A percentile compares a stretch with the other conserved stretches of the same genome.
These are phyloP conservation scores for Calonectria pauciramosa DNA, from an alignment of 2,329 filamentous ascomycete species.

Conservation along the genomic window DNA sequence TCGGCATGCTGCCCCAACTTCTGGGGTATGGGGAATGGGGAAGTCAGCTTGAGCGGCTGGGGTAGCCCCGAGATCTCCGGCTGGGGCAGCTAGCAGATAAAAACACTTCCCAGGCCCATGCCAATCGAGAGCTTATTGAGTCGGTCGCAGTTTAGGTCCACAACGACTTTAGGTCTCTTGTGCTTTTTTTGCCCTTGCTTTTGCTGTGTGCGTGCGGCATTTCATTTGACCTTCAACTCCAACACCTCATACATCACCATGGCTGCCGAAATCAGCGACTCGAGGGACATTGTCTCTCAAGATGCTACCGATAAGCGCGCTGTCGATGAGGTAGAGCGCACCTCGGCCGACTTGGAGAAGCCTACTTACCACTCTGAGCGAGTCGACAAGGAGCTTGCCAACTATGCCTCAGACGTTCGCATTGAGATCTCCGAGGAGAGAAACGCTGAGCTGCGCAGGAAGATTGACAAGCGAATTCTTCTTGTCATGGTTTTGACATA, in stretches of 20 bases:
- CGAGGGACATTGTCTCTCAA: slow-evolving; percentile 12
- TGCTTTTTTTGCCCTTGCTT: not conserved
- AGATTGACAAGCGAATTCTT: slow-evolving; percentile 78
- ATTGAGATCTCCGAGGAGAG: slow-evolving; percentile 72
- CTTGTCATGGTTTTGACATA: slow-evolving; percentile 81
- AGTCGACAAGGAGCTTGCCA: slow-evolving; percentile 77
- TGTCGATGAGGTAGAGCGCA: slow-evolving; percentile 45
- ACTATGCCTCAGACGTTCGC: slow-evolving; percentile 69
- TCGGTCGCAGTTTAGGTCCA: not conserved
- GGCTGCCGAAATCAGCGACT: slow-evolving; percentile 5
- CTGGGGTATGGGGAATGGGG: slow-evolving; percentile 26
- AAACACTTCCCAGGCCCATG: slow-evolving; percentile 6
- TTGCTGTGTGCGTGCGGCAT: not conserved
- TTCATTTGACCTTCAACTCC: not conserved
- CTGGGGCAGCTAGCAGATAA: slow-evolving; percentile 15
- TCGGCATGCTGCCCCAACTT: not conserved
- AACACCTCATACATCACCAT: slow-evolving; percentile 19
- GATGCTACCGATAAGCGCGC: slow-evolving; percentile 32
- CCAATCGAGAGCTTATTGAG: not conserved
- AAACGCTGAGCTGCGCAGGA: slow-evolving; percentile 70
- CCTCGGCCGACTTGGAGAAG: slow-evolving; percentile 52
- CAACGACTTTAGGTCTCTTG: not conserved
- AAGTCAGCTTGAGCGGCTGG: slow-evolving; percentile 11
- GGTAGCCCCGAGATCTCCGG: slow-evolving; percentile 17
- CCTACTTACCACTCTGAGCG: slow-evolving; percentile 61